Conservation (phyloP, 805 yeast species). For the Novakomyces olei region DNA sequence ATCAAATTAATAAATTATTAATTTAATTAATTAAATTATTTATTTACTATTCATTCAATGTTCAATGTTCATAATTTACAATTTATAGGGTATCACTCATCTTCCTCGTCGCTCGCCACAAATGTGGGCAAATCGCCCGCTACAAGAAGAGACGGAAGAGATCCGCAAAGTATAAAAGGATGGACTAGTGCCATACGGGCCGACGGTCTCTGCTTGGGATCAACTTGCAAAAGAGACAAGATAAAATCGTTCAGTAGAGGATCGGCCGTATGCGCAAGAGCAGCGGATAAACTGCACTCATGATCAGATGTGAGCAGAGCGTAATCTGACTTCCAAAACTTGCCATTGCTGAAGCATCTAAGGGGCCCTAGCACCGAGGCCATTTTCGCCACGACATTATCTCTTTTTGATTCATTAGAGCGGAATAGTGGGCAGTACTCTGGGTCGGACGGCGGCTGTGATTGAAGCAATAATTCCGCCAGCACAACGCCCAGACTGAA, state of each 20-base stretch:
- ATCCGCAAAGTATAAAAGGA: too few relatives aligned
- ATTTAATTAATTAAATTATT: too few relatives aligned
- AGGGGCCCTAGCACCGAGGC: not conserved
- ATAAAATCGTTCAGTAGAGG: not conserved
- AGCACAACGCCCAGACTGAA: conserved; percentile 13
- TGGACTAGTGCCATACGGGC: not conserved
- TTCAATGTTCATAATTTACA: not conserved
- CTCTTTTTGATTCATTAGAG: not conserved
- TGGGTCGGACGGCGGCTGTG: not conserved
- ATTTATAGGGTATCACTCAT: not conserved
- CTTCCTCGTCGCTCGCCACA: too few relatives aligned
- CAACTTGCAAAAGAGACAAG: not conserved
- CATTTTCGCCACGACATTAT: not conserved
- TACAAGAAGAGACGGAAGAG: too few relatives aligned
- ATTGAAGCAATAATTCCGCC: conserved; percentile 10
- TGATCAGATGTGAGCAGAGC: not conserved
- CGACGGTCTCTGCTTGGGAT: not conserved
- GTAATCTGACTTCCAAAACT: not conserved
- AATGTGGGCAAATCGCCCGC: too few relatives aligned
- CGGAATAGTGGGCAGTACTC: not conserved
- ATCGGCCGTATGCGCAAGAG: too few relatives aligned
- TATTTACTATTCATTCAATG: not conserved
- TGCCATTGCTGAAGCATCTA: not conserved
- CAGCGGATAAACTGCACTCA: not conserved
- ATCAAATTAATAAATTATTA: too few relatives aligned